A percentile compares a stretch with the other conserved stretches of the same genome.
phyloP scores from a whole-genome alignment of 2,329 filamentous ascomycete genomes.

The Exserohilum turcica region DNA sequence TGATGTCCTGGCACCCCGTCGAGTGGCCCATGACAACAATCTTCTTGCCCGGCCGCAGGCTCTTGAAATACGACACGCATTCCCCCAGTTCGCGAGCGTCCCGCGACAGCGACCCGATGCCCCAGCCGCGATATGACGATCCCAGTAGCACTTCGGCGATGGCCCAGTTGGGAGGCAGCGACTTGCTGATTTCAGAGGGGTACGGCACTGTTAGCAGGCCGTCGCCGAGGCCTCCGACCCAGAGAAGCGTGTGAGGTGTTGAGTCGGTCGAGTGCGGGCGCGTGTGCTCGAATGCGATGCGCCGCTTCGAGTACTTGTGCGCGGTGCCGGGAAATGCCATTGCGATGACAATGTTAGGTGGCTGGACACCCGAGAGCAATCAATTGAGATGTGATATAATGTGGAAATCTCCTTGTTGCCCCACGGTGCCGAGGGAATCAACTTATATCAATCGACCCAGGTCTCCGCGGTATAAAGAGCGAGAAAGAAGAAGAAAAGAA shows the following conservation, averaged over 20 bases:
- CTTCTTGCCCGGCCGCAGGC: slow-evolving; percentile 52
- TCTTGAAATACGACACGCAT: slow-evolving; percentile 58
- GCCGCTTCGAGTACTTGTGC: slow-evolving; percentile 50
- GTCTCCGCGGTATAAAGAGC: too few species aligned
- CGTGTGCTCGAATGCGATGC: slow-evolving; percentile 55
- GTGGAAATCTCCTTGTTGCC: too few species aligned
- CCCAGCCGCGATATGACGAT: slow-evolving; percentile 62
- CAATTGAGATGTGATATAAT: too few species aligned
- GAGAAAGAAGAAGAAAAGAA: too few species aligned
- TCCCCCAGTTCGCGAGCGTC: slow-evolving; percentile 61
- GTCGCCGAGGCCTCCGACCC: slow-evolving; percentile 73
- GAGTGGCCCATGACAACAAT: slow-evolving; percentile 73
- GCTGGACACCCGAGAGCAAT: too few species aligned
- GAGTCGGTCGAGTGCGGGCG: slow-evolving; percentile 33
- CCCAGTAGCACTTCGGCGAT: slow-evolving; percentile 58
- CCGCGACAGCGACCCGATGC: slow-evolving; percentile 56
- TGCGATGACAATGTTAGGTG: neutral
- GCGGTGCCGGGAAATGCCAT: slow-evolving; percentile 48
- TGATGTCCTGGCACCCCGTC: slow-evolving; percentile 69
- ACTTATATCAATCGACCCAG: too few species aligned
- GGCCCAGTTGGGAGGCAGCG: slow-evolving; percentile 58
- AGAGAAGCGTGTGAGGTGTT: slow-evolving; percentile 64
- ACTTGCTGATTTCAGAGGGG: slow-evolving; percentile 55
- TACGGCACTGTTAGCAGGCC: slow-evolving; percentile 70
- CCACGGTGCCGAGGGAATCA: too few species aligned